A percentile compares a stretch with the other conserved stretches of the same genome.
Conservation (phyloP, 202 grass and related monocot genomes). For the Musa balbisiana region DNA sequence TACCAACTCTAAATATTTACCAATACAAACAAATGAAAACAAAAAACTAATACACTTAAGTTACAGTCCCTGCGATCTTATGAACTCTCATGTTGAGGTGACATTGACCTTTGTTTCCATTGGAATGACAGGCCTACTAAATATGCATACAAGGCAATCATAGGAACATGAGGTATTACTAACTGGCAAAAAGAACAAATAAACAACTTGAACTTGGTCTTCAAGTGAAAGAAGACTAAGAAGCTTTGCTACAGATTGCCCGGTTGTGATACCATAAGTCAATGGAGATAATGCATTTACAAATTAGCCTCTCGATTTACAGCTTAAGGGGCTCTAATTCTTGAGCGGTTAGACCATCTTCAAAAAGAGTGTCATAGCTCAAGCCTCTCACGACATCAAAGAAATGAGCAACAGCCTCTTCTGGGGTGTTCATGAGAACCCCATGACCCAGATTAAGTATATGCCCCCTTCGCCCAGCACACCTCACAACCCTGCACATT, state of each 20-base stretch:
- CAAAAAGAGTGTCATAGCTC: slow-evolving; percentile 83
- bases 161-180: not conserved
- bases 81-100: not conserved
- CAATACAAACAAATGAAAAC: too few species aligned
- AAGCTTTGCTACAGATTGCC: too few species aligned
- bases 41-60: too few species aligned
- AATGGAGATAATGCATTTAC: not conserved
- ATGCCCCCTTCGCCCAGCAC: slow-evolving; percentile 72
- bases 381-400: slow-evolving; percentile 84
- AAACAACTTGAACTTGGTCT: too few species aligned
- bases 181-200: not conserved
- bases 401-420: slow-evolving; percentile 93
- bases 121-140: not conserved
- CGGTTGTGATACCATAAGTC: not conserved
- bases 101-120: not conserved
- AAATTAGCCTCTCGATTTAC: not conserved
- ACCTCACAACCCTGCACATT: slow-evolving; percentile 67
- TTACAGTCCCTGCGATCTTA: too few species aligned
- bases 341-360: slow-evolving; percentile 39
- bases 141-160: not conserved
- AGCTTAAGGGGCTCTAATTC: slow-evolving; percentile 39
- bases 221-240: too few species aligned
- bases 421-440: slow-evolving; percentile 75
- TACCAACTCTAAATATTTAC: too few species aligned
- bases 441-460: slow-evolving; percentile 95